These are phyloP conservation scores for Endocarpon pusillum DNA, from an alignment of 495 filamentous ascomycete genomes.

Conservation along the genomic window DNA sequence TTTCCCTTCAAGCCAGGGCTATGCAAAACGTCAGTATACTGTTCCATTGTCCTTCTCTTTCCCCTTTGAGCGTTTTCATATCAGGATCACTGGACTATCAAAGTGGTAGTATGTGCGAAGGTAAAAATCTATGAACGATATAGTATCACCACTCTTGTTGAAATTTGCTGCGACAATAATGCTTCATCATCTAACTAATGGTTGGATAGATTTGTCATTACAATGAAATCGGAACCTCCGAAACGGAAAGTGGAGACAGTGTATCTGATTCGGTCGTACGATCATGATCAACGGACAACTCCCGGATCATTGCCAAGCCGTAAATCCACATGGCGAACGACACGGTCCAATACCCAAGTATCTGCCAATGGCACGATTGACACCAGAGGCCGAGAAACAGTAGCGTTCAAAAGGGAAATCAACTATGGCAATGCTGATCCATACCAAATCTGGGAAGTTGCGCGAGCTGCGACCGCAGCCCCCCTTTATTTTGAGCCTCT, in stretches of 20 bases:
- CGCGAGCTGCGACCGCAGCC: conserved; percentile 11
- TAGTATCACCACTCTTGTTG: too few relatives aligned
- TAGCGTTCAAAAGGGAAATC: too few relatives aligned
- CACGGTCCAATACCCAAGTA: too few relatives aligned
- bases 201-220: not conserved
- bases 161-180: too few relatives aligned
- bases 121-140: too few relatives aligned
- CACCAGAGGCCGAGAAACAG: too few relatives aligned
- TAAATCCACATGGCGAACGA: not conserved
- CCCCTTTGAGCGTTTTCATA: too few relatives aligned
- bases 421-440: conserved; percentile 5
- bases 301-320: not conserved
- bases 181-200: too few relatives aligned
- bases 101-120: too few relatives aligned
- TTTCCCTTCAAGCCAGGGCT: conserved; percentile 4
- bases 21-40: conserved; percentile 6
- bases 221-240: not conserved
- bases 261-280: conserved; percentile 7
- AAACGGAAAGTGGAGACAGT: not conserved
- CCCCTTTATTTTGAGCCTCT: conserved; percentile 8
- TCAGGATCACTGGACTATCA: too few relatives aligned
- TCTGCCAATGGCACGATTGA: too few relatives aligned
- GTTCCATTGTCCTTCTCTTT: too few relatives aligned
- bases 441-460: conserved; percentile 9
- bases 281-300: conserved; percentile 1